phyloP scores from a whole-genome alignment of 345 rosid genomes.

The Ailanthus altissimus region DNA sequence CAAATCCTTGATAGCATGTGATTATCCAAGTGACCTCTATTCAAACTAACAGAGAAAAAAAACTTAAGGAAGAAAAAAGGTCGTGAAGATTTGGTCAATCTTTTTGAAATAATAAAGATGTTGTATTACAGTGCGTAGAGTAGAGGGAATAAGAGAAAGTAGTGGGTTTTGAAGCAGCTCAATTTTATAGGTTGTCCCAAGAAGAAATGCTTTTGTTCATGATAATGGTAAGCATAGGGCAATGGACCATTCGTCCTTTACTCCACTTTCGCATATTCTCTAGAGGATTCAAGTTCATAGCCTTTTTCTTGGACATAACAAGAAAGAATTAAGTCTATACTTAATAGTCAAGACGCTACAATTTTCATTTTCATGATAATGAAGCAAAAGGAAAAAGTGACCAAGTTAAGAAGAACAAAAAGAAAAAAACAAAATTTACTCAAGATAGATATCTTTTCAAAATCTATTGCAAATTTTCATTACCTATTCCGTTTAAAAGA shows the following conservation, averaged over 20 bases:
- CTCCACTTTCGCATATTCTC: conserved; percentile 2
- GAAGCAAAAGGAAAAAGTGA: background rate
- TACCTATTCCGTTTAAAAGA: background rate
- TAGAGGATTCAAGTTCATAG: background rate
- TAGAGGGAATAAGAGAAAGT: too few relatives aligned
- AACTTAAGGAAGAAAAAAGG: too few relatives aligned
- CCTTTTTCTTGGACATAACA: background rate
- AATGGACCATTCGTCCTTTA: conserved; percentile 14
- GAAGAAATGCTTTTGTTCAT: background rate
- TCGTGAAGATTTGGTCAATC: background rate
- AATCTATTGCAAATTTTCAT: background rate
- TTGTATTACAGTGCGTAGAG: too few relatives aligned
- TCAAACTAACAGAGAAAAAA: too few relatives aligned
- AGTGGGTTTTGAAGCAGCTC: too few relatives aligned
- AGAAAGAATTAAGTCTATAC: background rate
- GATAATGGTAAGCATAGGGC: background rate
- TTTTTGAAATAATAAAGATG: background rate
- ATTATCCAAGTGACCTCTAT: too few relatives aligned
- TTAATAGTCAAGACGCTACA: background rate
- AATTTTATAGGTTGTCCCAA: background rate
- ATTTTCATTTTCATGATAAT: background rate
- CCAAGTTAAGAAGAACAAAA: background rate
- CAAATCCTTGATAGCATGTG: background rate
- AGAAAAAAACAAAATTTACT: background rate
- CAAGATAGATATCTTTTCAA: background rate